A percentile compares a stretch with the other conserved stretches of the same genome.
Conservation (phyloP, 2,329 filamentous ascomycete species). For the Aspergillus neoniger region DNA sequence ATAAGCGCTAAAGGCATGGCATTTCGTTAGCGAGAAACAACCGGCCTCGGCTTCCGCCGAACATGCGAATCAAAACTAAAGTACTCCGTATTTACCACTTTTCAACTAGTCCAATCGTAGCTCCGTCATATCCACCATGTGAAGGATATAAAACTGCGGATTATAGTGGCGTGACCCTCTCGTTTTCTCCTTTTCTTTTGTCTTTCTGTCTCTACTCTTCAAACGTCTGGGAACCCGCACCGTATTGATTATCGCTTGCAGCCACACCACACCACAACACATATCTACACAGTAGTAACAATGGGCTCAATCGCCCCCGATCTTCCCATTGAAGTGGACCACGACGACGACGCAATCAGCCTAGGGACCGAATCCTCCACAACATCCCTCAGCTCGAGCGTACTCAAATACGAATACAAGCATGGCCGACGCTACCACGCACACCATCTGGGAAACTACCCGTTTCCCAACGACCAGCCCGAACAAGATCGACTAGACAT, state of each 20-base stretch:
- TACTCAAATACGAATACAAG: conserved; percentile 18
- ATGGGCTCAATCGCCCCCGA: background rate
- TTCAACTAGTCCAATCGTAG: background rate
- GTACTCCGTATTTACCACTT: too few relatives aligned
- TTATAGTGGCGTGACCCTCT: too few relatives aligned
- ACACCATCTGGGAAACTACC: conserved; percentile 33
- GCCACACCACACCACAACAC: background rate
- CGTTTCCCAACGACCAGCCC: conserved; percentile 38
- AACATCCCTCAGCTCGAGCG: conserved; percentile 14
- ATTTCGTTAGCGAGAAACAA: background rate
- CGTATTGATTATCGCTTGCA: too few relatives aligned
- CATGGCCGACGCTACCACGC: conserved; percentile 33
- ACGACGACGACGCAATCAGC: conserved; percentile 6
- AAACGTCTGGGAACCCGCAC: too few relatives aligned
- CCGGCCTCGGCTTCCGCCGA: background rate
- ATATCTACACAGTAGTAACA: background rate
- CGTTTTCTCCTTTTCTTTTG: too few relatives aligned
- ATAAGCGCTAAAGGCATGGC: background rate
- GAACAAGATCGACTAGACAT: conserved; percentile 41
- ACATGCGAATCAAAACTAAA: background rate
- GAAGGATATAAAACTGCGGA: too few relatives aligned
- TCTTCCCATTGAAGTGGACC: conserved; percentile 4
- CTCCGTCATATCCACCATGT: background rate
- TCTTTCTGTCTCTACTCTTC: too few relatives aligned
- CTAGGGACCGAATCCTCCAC: background rate